Conservation (phyloP, 2,329 filamentous ascomycete species). For the Gaeumannomyces sp. region DNA sequence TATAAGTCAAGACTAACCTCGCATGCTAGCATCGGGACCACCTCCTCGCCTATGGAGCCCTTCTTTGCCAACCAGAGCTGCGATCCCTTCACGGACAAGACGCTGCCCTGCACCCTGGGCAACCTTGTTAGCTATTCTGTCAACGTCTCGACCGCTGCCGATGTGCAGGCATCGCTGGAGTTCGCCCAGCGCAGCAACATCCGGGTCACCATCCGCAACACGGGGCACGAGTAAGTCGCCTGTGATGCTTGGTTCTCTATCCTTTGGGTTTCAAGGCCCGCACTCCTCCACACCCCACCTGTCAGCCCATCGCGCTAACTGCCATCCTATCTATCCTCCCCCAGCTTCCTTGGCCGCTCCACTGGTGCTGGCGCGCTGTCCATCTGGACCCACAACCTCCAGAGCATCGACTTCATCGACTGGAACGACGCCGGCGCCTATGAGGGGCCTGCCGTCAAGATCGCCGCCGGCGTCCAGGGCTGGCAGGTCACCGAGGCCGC, state of each 20-base stretch:
- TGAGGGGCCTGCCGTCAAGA: slow-evolving; percentile 9
- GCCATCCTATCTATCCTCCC: background rate
- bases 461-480: slow-evolving; percentile 47
- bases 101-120: slow-evolving; percentile 30
- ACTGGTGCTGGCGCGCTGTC: slow-evolving; percentile 39
- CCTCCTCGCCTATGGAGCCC: slow-evolving; percentile 12
- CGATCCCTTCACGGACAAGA: slow-evolving; percentile 26
- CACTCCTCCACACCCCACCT: background rate
- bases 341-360: slow-evolving; percentile 28
- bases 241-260: background rate
- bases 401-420: slow-evolving; percentile 31
- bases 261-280: background rate
- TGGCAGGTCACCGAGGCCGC: slow-evolving; percentile 36
- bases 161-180: slow-evolving; percentile 26
- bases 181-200: slow-evolving; percentile 42
- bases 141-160: slow-evolving; percentile 17
- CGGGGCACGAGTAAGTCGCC: slow-evolving; percentile 34
- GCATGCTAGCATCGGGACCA: slow-evolving; percentile 15
- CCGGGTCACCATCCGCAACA: slow-evolving; percentile 49
- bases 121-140: slow-evolving; percentile 30
- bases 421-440: slow-evolving; percentile 17
- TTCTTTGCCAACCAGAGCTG: slow-evolving; percentile 19
- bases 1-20: background rate
- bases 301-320: background rate
- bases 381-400: slow-evolving; percentile 45